Conservation (phyloP, 306 rosid genomes). For the Quercus wislizeni region DNA sequence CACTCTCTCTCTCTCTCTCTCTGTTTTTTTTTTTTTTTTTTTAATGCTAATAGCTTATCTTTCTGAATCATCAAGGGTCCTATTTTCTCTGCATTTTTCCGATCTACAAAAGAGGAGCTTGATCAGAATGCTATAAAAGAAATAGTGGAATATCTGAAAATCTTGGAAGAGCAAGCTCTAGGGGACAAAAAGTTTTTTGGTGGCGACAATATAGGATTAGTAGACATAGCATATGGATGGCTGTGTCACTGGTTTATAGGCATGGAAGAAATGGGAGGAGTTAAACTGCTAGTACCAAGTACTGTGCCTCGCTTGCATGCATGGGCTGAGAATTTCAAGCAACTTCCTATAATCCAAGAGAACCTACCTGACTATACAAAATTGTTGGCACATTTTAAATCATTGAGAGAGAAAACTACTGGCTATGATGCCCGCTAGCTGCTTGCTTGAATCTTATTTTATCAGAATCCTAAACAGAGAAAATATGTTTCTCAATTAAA, state of each 20-base stretch:
- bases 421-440: no score
- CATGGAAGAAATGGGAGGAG: slow-evolving; percentile 8
- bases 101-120: no score
- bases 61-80: no score
- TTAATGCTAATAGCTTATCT: no score
- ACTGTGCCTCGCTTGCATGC: slow-evolving; percentile 17
- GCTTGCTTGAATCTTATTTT: no score
- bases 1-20: no score
- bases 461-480: no score
- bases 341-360: slow-evolving; percentile 21
- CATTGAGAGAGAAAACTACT: background rate
- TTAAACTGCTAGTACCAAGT: slow-evolving; percentile 9
- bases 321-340: slow-evolving; percentile 20
- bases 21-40: no score
- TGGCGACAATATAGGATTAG: slow-evolving; percentile 24
- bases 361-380: slow-evolving; percentile 21
- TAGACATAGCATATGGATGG: slow-evolving; percentile 23
- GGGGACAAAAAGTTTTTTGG: slow-evolving; percentile 23
- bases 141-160: background rate
- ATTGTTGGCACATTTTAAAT: background rate
- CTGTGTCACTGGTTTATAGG: slow-evolving; percentile 14
- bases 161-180: slow-evolving; percentile 12
- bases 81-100: no score
- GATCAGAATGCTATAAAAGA: background rate
- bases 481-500: no score